Conservation (phyloP, 1,284 basidiomycete species). For the Sparassis latifolia region DNA sequence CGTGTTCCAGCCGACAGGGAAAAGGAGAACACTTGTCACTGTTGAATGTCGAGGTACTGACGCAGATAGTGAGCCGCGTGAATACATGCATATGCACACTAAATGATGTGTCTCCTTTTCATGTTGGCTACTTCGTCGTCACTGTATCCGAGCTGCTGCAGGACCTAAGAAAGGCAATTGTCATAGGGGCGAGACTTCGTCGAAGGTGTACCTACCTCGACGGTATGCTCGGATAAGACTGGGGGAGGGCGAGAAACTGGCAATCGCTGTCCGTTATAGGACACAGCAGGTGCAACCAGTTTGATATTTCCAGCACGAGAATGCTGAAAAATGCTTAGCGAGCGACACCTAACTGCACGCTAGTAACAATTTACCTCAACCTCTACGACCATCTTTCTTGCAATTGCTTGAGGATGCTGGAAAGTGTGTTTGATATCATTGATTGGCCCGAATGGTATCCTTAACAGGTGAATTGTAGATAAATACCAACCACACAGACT, state of each 20-base stretch:
- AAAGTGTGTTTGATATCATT: constrained; percentile 91
- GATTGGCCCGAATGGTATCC: constrained; percentile 88
- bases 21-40: no score
- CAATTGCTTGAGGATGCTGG: constrained; percentile 81
- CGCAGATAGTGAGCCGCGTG: no score
- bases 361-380: constrained; percentile 45
- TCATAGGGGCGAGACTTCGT: neutral
- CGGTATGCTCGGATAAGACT: constrained; percentile 79
- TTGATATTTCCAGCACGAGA: constrained; percentile 69
- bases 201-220: constrained; percentile 44
- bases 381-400: constrained; percentile 53
- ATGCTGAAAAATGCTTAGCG: constrained; percentile 17
- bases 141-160: constrained; percentile 66
- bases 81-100: constrained; percentile 3
- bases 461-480: constrained; percentile 19
- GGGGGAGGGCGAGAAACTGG: constrained; percentile 72
- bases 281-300: constrained; percentile 81
- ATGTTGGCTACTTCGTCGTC: constrained; percentile 48
- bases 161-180: constrained; percentile 37
- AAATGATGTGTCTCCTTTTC: constrained; percentile 48
- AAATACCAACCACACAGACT: neutral
- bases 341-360: neutral
- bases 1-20: no score
- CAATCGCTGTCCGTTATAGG: constrained; percentile 83
- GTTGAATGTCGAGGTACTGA: no score